Percentiles rank a stretch among this genome's conserved stretches.
phyloP scores from a whole-genome alignment of 31 red algal genomes.

The Odonthalia washingtoniensis region DNA sequence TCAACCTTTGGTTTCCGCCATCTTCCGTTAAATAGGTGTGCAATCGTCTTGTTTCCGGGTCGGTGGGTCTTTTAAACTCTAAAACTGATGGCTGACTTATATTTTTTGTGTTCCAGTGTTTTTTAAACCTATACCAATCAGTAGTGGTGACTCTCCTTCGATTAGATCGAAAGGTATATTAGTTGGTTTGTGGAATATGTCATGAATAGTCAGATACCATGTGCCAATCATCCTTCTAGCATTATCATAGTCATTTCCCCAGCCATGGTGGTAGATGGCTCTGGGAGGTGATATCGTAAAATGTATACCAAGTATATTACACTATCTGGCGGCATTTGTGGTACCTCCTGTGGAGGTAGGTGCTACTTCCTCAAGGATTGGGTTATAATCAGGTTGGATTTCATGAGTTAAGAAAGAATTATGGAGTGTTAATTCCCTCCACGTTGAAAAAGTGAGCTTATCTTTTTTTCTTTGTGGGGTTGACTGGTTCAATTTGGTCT shows the following conservation, averaged over 20 bases:
- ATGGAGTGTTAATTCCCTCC: too few relatives aligned
- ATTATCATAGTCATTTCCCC: conserved; percentile 39
- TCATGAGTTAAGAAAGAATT: too few relatives aligned
- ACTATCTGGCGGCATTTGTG: conserved; percentile 9
- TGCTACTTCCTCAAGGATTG: conserved; percentile 41
- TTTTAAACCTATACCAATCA: conserved; percentile 1
- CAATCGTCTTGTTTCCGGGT: neutral
- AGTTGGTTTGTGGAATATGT: neutral
- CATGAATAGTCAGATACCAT: conserved; percentile 38
- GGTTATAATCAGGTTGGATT: conserved; percentile 8
- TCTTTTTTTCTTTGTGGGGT: too few relatives aligned
- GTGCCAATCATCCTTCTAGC: conserved; percentile 17
- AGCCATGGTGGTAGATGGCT: conserved; percentile 38
- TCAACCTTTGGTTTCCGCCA: neutral
- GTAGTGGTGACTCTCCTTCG: conserved; percentile 8
- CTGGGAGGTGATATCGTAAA: conserved; percentile 1
- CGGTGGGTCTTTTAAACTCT: neutral
- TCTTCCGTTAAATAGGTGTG: conserved; percentile 5
- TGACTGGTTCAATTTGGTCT: too few relatives aligned
- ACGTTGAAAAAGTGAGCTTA: neutral
- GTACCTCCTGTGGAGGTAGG: conserved; percentile 52
- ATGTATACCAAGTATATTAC: conserved; percentile 9
- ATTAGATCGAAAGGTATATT: conserved; percentile 28
- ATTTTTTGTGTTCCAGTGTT: neutral
- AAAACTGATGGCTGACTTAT: neutral